These are phyloP conservation scores for Botrytis medusae DNA, from an alignment of 2,329 filamentous ascomycete genomes.

Conservation along the genomic window DNA sequence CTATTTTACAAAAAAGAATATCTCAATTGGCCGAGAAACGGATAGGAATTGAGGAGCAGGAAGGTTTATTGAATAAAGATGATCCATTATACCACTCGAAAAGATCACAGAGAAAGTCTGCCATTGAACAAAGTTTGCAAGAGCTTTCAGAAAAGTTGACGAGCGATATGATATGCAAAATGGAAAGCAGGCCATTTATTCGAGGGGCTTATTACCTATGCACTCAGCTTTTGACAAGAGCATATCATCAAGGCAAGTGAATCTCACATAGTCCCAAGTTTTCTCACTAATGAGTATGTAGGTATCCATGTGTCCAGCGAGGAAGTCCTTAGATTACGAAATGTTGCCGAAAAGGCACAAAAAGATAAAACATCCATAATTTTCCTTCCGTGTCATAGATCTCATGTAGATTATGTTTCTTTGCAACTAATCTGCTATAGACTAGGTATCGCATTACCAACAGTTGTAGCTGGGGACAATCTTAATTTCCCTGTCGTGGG, in stretches of 20 bases:
- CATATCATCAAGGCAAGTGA: slow-evolving; percentile 80
- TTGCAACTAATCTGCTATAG: slow-evolving; percentile 95
- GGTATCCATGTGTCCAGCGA: slow-evolving; percentile 92
- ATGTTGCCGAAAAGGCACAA: slow-evolving; percentile 78
- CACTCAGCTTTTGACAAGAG: slow-evolving; percentile 85
- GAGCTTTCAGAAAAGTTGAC: slow-evolving; percentile 85
- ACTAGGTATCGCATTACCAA: slow-evolving; percentile 81
- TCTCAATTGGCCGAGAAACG: slow-evolving; percentile 72
- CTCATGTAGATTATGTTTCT: slow-evolving; percentile 94
- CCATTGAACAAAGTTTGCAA: slow-evolving; percentile 70
- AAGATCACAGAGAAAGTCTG: slow-evolving; percentile 55
- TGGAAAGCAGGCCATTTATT: slow-evolving; percentile 93
- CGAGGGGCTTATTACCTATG: slow-evolving; percentile 84
- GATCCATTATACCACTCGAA: slow-evolving; percentile 56
- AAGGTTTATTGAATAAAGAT: slow-evolving; percentile 63
- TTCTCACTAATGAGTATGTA: slow-evolving; percentile 29
- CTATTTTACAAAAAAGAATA: slow-evolving; percentile 73
- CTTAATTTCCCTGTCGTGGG: slow-evolving; percentile 91
- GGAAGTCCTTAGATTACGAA: slow-evolving; percentile 79
- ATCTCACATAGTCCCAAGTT: not conserved
- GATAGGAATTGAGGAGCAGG: slow-evolving; percentile 71
- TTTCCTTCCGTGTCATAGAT: slow-evolving; percentile 91
- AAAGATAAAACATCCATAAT: slow-evolving; percentile 93
- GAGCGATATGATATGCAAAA: slow-evolving; percentile 98
- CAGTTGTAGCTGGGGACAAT: slow-evolving; percentile 94